Conservation (phyloP, 257 asterid genomes). For the Knoxia roxburghii region DNA sequence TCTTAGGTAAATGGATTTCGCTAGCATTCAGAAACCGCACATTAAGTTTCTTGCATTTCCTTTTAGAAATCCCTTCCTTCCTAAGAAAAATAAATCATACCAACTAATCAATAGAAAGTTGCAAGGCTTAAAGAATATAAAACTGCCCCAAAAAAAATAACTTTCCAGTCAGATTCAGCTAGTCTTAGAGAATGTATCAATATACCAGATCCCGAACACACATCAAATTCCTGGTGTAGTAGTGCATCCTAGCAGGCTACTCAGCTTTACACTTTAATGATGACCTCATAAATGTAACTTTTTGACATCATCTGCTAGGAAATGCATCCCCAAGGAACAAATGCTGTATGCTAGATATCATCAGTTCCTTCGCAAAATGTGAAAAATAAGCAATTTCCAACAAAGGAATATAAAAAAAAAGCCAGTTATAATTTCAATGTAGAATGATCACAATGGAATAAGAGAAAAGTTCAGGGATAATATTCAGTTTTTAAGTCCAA, state of each 20-base stretch:
- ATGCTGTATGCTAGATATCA: neutral
- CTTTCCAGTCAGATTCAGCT: neutral
- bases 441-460: neutral
- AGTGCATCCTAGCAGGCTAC: conserved; percentile 1
- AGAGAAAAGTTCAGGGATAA: neutral
- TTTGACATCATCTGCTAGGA: neutral
- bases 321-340: neutral
- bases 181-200: neutral
- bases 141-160: neutral
- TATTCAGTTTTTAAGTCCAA: neutral
- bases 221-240: neutral
- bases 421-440: neutral
- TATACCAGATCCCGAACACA: neutral
- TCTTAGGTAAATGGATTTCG: neutral
- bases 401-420: too few species aligned
- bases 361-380: neutral
- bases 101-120: neutral
- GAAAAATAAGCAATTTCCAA: neutral
- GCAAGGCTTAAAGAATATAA: neutral
- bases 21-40: neutral
- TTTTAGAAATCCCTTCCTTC: neutral
- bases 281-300: neutral
- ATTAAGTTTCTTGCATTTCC: neutral
- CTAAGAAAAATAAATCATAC: neutral
- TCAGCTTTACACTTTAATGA: neutral